phyloP scores from a whole-genome alignment of 495 filamentous ascomycete species.

The Daldinia caldariorum region DNA sequence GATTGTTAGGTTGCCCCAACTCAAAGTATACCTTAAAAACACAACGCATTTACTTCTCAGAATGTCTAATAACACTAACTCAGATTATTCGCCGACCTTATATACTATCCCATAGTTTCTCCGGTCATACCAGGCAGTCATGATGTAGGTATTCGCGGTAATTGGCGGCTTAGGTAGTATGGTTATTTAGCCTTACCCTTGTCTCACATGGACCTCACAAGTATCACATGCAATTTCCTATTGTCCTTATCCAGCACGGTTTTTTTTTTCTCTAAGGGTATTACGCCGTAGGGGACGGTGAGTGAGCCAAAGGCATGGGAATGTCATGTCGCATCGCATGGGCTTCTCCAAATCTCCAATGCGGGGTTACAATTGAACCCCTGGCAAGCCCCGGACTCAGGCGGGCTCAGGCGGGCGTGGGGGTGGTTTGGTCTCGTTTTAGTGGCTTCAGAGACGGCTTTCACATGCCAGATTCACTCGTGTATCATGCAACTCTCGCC shows the following conservation, averaged over 20 bases:
- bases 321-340: background rate
- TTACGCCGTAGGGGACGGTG: no score
- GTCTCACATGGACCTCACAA: no score
- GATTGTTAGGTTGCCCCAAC: no score
- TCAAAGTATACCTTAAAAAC: no score
- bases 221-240: slow-evolving; percentile 8
- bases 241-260: no score
- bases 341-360: slow-evolving; percentile 33
- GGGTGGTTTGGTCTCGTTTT: no score
- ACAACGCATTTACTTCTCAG: no score
- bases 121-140: no score
- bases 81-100: background rate
- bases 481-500: slow-evolving; percentile 16
- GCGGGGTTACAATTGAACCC: slow-evolving; percentile 14
- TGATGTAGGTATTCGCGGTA: background rate
- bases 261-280: no score
- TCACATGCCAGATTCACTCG: slow-evolving; percentile 34
- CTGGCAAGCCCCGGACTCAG: slow-evolving; percentile 1
- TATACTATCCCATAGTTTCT: no score
- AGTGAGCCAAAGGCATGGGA: background rate
- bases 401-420: slow-evolving; percentile 14
- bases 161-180: slow-evolving; percentile 3
- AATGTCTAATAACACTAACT: background rate
- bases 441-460: slow-evolving; percentile 18
- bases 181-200: background rate